Base-by-base conservation (phyloP, 2,329 filamentous ascomycete species). In the Ampelomyces quisqualis region DNA sequence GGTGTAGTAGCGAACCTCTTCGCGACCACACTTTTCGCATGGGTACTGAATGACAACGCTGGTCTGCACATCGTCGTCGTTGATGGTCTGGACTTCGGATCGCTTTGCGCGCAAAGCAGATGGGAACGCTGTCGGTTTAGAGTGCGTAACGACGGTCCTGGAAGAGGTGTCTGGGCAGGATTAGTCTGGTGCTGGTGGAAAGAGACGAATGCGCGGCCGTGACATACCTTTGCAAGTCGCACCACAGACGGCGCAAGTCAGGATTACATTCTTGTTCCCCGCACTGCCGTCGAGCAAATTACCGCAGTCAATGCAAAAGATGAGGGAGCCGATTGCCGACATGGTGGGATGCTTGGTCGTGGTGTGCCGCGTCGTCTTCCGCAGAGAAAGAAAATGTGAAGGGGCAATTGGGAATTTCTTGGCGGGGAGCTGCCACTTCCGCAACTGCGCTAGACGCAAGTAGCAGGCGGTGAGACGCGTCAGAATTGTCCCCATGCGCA, bases 221-320 rank as follows among this genome's bases (percentile, higher is more conserved):
- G 3, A 21, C 55, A 35, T 58, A 94, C 89, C 89, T 83, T 81
- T 84, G 65, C 91, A 95, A 62, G 87, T 80, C 27, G 87, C 81
- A 48, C 87, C 88, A 68, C 91, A 97, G 66, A 90, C 85, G 59
- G 88, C 86, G 76, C 91, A 98, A 52, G 79, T 77, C 43, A 97
- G 73, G 42, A 86, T 79, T 41, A 86, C 85, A 64, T 89, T 86
- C 55, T 81, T 77, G 44, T 83, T 84, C 46, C 87, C 88, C 49
- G 85, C 85, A 32, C 87, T 89, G 37, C 85, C 80, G 38, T 93
- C 89, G 27, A 97, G 76, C 3, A 96, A 77, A 67, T 95, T 95
- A 47, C 91, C 91, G 69, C 91, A 97, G 66, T 90, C 88, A 38
- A 79, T 88, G 74, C 91, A 97, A 70, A 97, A 97, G 23, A 95